Evolutionary conservation across 1,139 yeast genomes (phyloP), one percentile per base, ranked within the genome.

Genomic region (Ashbya aceris): DNA sequence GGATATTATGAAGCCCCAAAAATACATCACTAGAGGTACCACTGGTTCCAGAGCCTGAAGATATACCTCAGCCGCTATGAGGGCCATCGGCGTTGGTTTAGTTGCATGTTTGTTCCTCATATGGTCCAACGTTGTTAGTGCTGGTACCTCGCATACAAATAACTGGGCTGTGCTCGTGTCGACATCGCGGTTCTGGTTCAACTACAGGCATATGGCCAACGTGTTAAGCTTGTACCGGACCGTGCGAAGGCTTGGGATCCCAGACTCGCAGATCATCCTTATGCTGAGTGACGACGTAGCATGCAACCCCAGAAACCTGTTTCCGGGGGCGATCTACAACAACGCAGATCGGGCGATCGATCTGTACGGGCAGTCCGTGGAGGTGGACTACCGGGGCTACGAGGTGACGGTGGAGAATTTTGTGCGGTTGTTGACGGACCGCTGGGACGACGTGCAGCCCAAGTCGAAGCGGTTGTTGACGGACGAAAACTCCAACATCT

Each of bases 381-480:
- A 91, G 61, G 98, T 91, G 5, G 99, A 91, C 64, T 91, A 89
- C 61, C 71, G 97, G 50, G 99, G 99, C 0, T 91, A 91, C 58
- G 98, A 93, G 55, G 99, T 91, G 17, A 91, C 98, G 0, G 99
- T 91, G 30, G 98, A 93, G 62, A 91, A 87, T 62, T 91, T 91
- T 53, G 77, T 91, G 20, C 71, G 98, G 47, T 68, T 91, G 44
- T 67, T 91, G 51, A 91, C 98, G 0, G 97, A 91, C 59, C 74
- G 97, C 50, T 91, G 97, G 96, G 91, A 87, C 39, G 83, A 80
- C 28, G 87, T 84, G 44, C 95, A 91, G 52, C 97, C 98, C 2
- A 72, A 95, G 47, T 83, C 95, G 14, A 91, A 91, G 64, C 72
- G 97, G 50, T 69, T 91, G 36, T 68, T 89, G 49, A 87, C 97